Evolutionary conservation across 2,329 filamentous ascomycete species (phyloP).

Genomic region (Hypoxylon sp.): DNA sequence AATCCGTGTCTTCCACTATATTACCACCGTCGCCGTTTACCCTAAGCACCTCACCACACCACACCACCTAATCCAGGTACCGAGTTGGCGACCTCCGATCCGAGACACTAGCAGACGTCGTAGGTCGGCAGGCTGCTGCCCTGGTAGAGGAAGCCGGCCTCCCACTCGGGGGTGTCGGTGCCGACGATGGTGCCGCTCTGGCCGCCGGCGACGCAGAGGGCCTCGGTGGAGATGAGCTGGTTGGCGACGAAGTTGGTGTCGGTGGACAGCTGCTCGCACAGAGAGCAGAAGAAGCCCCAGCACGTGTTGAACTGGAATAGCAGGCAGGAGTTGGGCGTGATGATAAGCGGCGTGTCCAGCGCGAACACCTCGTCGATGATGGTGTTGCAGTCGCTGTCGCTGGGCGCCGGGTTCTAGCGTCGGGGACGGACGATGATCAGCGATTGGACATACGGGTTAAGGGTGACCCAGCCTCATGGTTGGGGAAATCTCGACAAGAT

Average conservation of each 20-base stretch:
- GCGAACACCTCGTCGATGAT: conserved; percentile 50
- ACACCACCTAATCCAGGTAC: not conserved
- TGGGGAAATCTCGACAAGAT: not conserved
- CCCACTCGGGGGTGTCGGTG: conserved; percentile 52
- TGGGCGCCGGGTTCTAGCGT: conserved; percentile 48
- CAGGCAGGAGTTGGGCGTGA: conserved; percentile 51
- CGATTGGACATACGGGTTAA: not conserved
- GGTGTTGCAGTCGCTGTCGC: conserved; percentile 49
- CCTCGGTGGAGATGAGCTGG: conserved; percentile 51
- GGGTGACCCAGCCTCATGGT: not conserved
- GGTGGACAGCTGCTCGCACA: conserved; percentile 51
- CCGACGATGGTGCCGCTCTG: conserved; percentile 53
- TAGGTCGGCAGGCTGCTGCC: conserved; percentile 48
- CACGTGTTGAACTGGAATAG: conserved; percentile 52
- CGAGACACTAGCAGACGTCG: conserved; percentile 51
- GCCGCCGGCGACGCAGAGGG: conserved; percentile 51
- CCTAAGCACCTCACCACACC: not conserved
- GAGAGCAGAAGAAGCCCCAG: conserved; percentile 54
- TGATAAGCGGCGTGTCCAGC: conserved; percentile 46
- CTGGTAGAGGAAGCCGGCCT: conserved; percentile 51
- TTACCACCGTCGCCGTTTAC: not conserved
- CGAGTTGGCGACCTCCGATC: not conserved
- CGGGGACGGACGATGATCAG: conserved; percentile 1
- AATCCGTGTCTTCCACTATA: not conserved
- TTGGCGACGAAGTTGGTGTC: conserved; percentile 53